Percentiles rank a stretch among this genome's conserved stretches.
Conservation (phyloP, 306 rosid species). For the Abrus pulchellus region DNA sequence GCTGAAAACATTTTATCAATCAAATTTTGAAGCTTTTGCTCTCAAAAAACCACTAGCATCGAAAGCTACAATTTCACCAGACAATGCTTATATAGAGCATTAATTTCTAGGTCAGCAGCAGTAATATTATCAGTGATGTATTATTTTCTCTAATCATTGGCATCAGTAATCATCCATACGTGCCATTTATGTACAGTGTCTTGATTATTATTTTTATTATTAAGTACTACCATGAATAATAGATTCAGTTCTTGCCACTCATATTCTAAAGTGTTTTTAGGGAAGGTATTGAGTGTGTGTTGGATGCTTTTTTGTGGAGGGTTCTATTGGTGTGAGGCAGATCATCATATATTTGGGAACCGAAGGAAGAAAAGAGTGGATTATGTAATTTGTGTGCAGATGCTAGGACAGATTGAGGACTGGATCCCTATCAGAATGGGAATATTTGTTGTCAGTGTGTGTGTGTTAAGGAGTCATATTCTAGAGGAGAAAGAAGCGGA, state of each 20-base stretch:
- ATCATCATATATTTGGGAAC: neutral
- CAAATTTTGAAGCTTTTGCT: conserved; percentile 9
- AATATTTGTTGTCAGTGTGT: conserved; percentile 6
- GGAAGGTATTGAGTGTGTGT: neutral
- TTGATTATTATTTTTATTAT: neutral
- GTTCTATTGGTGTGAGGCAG: neutral
- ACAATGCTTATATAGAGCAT: neutral
- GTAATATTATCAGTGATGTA: neutral
- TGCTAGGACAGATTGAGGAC: conserved; percentile 3
- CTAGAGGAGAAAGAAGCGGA: no score
- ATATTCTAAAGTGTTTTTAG: conserved; percentile 3
- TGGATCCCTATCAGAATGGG: conserved; percentile 17
- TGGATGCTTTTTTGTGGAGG: neutral
- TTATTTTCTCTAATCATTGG: neutral
- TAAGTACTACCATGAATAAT: conserved; percentile 1
- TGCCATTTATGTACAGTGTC: neutral
- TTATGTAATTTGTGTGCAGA: conserved; percentile 12
- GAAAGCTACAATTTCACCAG: neutral
- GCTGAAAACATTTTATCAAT: neutral
- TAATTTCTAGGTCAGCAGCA: neutral
- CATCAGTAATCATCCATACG: neutral
- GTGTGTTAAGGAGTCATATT: no score
- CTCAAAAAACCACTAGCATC: neutral
- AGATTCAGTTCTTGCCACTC: neutral
- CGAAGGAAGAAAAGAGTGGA: neutral